Evolutionary conservation across 1,139 yeast species (phyloP), one percentile per base, ranked within the genome.

Genomic region (Diutina rugosa): DNA sequence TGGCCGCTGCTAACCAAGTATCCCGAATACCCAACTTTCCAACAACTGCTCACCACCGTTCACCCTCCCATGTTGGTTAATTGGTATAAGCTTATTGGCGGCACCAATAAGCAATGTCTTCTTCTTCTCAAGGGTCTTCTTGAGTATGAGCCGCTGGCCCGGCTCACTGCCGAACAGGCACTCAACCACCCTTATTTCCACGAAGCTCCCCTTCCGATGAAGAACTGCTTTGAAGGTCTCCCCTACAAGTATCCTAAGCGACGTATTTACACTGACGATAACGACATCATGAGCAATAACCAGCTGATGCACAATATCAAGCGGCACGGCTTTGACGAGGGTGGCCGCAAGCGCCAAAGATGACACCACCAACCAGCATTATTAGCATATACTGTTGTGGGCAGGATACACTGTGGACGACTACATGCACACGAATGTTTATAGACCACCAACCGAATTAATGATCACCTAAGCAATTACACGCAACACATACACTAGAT

Each of bases 1-100:
- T 93, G 99, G 99, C 87, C 93, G 0, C 76, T 85, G 30, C 69
- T 93, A 51, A 74, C 77, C 55, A 84, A 84, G 61, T 90, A 90
- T 65, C 99, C 99, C 0, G 99, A 93, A 64, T 93, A 79, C 66
- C 77, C 77, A 21, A 80, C 90, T 26, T 74, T 74, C 58, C 76
- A 73, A 57, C 72, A 87, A 56, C 82, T 84, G 49, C 47, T 18
- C 47, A 56, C 61, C 12, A 57, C 58, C 5, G 44, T 56, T 6
- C 87, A 81, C 63, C 85, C 88, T 8, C 79, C 86, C 18, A 87
- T 85, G 62, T 71, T 93, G 51, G 80, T 81, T 53, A 82, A 84
- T 26, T 93, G 99, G 99, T 91, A 86, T 68, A 87, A 85, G 60
- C 76, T 88, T 8, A 82, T 88, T 46, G 95, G 95, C 14, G 90